Evolutionary conservation across 208 protist genomes (phyloP).

Genomic region (Naegleria lovaniensis): DNA sequence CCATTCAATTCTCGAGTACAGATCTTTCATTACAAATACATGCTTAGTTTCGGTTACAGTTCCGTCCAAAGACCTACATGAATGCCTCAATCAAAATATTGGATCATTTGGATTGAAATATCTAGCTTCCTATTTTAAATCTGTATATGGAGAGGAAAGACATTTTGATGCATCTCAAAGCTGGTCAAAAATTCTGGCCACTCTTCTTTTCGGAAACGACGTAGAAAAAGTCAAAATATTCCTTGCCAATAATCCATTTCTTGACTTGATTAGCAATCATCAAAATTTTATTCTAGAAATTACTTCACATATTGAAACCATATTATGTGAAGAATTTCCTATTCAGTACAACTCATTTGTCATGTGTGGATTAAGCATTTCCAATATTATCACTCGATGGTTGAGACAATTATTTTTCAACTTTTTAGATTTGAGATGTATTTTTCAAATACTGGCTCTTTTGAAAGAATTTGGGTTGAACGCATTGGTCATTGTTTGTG

Average conservation of each 20-base stretch:
- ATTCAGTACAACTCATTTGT: background rate
- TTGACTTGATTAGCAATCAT: background rate
- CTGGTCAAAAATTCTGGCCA: background rate
- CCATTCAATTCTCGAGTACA: background rate
- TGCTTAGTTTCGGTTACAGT: background rate
- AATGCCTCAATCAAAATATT: background rate
- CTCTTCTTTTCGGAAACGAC: background rate
- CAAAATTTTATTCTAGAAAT: background rate
- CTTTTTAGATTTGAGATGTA: background rate
- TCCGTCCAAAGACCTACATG: background rate
- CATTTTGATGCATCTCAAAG: background rate
- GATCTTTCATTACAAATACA: background rate
- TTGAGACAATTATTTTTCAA: background rate
- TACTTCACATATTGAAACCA: background rate
- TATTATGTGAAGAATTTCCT: background rate
- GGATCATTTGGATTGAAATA: background rate
- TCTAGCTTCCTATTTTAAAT: background rate
- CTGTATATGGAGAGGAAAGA: background rate
- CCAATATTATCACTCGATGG: background rate
- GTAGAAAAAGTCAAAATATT: background rate
- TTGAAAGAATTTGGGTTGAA: background rate
- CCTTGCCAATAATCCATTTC: background rate
- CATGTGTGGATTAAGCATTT: background rate
- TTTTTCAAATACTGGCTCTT: background rate
- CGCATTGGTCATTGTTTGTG: background rate